These are phyloP conservation scores for Ophiostoma sp. DNA, from an alignment of 2,329 filamentous ascomycete species.

Conservation along the genomic window DNA sequence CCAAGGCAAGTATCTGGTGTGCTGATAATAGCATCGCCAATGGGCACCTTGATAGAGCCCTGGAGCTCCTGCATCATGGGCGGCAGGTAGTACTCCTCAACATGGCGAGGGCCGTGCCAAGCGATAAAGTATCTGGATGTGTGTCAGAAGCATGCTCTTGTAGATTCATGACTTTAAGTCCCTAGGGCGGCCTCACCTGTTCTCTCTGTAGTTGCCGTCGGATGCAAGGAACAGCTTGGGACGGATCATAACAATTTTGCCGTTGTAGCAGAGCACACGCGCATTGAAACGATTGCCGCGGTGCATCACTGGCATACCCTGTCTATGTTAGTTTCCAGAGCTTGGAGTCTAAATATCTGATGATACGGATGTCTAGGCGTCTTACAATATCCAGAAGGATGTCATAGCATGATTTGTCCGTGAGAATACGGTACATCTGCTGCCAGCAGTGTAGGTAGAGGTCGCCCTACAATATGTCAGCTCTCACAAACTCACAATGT, in stretches of 20 bases:
- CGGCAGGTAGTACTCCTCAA: slow-evolving; percentile 62
- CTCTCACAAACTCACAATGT: no score
- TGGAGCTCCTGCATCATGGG: slow-evolving; percentile 51
- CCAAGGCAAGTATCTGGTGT: slow-evolving; percentile 57
- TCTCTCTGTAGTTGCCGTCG: slow-evolving; percentile 56
- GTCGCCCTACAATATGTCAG: slow-evolving; percentile 36
- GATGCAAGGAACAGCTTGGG: slow-evolving; percentile 53
- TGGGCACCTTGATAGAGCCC: slow-evolving; percentile 44
- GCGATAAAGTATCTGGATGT: slow-evolving; percentile 48
- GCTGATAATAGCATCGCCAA: slow-evolving; percentile 63
- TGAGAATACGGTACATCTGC: slow-evolving; percentile 55
- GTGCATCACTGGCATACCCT: slow-evolving; percentile 55
- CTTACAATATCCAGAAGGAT: slow-evolving; percentile 58
- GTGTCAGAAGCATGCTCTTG: background rate
- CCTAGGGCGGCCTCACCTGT: slow-evolving; percentile 4
- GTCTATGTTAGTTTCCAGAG: background rate
- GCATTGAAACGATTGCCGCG: slow-evolving; percentile 60
- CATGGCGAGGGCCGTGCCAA: slow-evolving; percentile 52
- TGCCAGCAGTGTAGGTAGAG: slow-evolving; percentile 58
- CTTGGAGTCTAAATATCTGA: background rate
- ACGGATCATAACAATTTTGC: slow-evolving; percentile 64
- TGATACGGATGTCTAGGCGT: background rate
- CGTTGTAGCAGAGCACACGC: slow-evolving; percentile 58
- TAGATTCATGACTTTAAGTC: no score
- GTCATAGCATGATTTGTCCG: slow-evolving; percentile 54